Conservation (phyloP, 805 yeast genomes). For the Blastobotrys attinorum region DNA sequence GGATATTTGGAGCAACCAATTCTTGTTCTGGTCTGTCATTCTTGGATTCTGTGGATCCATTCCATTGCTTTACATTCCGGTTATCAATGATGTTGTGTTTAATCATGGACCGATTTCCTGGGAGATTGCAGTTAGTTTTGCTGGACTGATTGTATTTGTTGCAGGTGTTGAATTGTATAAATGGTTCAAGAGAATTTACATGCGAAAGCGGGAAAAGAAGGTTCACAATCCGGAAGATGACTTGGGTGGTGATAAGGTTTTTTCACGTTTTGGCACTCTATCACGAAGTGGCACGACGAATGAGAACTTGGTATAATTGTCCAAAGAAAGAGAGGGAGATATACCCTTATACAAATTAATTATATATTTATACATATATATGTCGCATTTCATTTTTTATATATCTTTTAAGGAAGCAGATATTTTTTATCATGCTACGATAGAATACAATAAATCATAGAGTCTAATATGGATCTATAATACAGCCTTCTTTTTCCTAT, state of each 20-base stretch:
- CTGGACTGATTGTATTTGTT: slow-evolving; percentile 54
- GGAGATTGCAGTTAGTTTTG: slow-evolving; percentile 70
- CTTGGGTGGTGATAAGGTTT: background rate
- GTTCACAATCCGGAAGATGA: slow-evolving; percentile 2
- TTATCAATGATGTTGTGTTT: slow-evolving; percentile 70
- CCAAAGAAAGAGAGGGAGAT: no score
- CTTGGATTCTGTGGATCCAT: slow-evolving; percentile 63
- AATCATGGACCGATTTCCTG: slow-evolving; percentile 61
- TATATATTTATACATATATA: no score
- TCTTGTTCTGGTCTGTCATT: slow-evolving; percentile 73
- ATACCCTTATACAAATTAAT: no score
- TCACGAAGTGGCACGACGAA: background rate
- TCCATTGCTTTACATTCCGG: slow-evolving; percentile 83
- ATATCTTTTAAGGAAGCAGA: no score
- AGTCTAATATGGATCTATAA: no score
- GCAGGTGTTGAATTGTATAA: slow-evolving; percentile 61
- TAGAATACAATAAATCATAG: no score
- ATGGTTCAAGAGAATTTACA: slow-evolving; percentile 51
- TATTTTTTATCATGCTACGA: no score
- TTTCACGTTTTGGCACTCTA: background rate
- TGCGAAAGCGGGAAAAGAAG: slow-evolving; percentile 21
- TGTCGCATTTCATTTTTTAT: no score
- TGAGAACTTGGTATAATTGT: background rate
- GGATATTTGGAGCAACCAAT: slow-evolving; percentile 67
- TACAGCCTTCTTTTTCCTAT: no score